phyloP scores from a whole-genome alignment of 352 stramenopile genomes.

The Globisporangium irregulare region DNA sequence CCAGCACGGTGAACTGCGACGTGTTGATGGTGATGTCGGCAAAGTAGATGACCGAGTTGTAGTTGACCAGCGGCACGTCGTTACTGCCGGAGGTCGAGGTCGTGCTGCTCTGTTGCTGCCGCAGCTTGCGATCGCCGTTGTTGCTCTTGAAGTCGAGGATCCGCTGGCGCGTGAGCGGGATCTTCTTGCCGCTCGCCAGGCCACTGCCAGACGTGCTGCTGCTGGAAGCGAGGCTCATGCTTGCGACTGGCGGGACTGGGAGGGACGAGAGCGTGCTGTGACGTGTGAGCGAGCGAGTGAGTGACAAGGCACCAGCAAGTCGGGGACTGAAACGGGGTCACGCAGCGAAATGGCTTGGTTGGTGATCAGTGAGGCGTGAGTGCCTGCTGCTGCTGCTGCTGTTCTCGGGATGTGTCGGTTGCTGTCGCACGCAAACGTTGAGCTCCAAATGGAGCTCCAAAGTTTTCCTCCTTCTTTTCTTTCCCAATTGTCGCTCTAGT shows the following conservation, averaged over 20 bases:
- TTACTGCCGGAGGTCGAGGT: not conserved
- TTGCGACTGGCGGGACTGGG: not conserved
- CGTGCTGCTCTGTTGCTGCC: not conserved
- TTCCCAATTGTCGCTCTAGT: not conserved
- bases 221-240: constrained; percentile 2
- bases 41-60: constrained; percentile 65
- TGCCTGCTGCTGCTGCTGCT: not conserved
- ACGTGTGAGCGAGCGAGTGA: not conserved
- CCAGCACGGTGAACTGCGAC: constrained; percentile 43
- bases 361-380: not conserved
- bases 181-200: constrained; percentile 8
- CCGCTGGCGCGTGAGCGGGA: constrained; percentile 20
- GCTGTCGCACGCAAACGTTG: not conserved
- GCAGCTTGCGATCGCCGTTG: constrained; percentile 5
- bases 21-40: constrained; percentile 45
- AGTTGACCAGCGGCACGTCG: constrained; percentile 28
- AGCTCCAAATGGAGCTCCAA: not conserved
- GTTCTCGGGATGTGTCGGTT: not conserved
- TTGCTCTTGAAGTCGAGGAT: constrained; percentile 10
- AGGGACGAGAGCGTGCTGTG: not conserved
- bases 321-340: not conserved
- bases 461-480: not conserved
- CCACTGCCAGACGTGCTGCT: constrained; percentile 1
- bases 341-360: not conserved
- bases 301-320: not conserved